Evolutionary conservation across 352 stramenopile genomes (phyloP), one percentile per base, ranked within the genome.

Genomic region (Phytophthora kernoviae): DNA sequence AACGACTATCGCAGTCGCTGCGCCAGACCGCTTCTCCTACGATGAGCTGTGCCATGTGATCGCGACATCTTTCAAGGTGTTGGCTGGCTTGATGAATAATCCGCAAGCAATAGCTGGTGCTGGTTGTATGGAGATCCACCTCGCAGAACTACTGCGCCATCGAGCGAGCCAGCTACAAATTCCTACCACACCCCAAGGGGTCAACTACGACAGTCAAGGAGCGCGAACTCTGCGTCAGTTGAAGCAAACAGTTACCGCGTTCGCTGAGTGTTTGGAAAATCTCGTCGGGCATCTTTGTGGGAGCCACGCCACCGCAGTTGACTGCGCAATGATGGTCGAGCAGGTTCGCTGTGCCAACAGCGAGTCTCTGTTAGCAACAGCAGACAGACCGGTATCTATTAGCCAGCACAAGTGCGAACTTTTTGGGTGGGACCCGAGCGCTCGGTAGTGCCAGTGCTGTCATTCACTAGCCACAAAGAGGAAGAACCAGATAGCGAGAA

Each of bases 71-170:
- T 57, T 88, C 26, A 84, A 79, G 54, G 54, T 54, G 9, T 46
- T 90, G 14, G 59, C 58, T 22, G 26, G 34, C 12, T 49, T 88
- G 8, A 67, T 85, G 24, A 68, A 85, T 44, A 42, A 61, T 2
- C 64, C 76, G 0, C 42, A 83, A 6, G 69, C 65, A 1, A 27
- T 90, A n/a, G 73, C 73, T 33, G 80, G 78, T 2, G 78, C 62
- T 20, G 78, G 80, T 1, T 88, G 76, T 24, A 51, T 62, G 3
- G 80, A 90, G 51, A 73, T 86, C 12, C 74, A 84, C 37, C 49
- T 90, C 11, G 68, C 76, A 8, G 36, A 51, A 5, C 68, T 65
- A 54, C 24, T 90, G n/a, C 65, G 65, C 10, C 37, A 60, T 27
- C 66, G 81, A 7, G 50, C 58, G 0, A 44, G 22, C 3, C 46